A percentile compares a stretch with the other conserved stretches of the same genome.
Evolutionary conservation across 352 stramenopile genomes (phyloP).

Genomic region (Pythium pyrilobum): DNA sequence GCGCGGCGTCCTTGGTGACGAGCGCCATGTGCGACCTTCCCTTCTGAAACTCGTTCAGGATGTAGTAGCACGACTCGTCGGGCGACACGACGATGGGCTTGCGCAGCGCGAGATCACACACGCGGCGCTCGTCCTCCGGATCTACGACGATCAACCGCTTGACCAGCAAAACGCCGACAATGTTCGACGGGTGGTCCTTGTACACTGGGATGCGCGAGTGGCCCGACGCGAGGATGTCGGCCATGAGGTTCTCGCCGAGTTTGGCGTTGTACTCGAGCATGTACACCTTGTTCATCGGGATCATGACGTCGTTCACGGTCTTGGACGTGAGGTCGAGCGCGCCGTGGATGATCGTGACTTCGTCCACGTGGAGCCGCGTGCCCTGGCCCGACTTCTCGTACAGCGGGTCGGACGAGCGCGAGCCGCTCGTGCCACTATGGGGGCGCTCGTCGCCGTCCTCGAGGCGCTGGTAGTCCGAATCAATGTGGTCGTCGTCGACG

Average conservation of each 20-base stretch:
- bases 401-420: background rate
- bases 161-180: conserved; percentile 84
- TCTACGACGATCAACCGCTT: conserved; percentile 89
- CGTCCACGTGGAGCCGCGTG: conserved; percentile 62
- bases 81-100: conserved; percentile 81
- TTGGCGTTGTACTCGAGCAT: conserved; percentile 80
- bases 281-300: conserved; percentile 82
- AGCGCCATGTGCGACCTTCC: conserved; percentile 80
- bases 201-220: conserved; percentile 90
- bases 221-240: conserved; percentile 78
- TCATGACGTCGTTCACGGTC: conserved; percentile 85
- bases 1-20: conserved; percentile 47
- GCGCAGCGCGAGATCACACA: conserved; percentile 58
- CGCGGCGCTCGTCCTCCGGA: conserved; percentile 62
- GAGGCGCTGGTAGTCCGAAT: background rate
- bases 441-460: background rate
- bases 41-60: conserved; percentile 91
- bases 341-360: conserved; percentile 84
- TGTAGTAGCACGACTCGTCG: conserved; percentile 74
- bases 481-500: background rate
- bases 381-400: conserved; percentile 29
- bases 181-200: conserved; percentile 52
- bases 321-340: conserved; percentile 85
- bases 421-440: background rate
- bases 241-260: conserved; percentile 66